Percentiles rank a stretch among this genome's conserved stretches.
phyloP scores from a whole-genome alignment of 1,139 yeast species.

The Yamadazyma trypodendri region DNA sequence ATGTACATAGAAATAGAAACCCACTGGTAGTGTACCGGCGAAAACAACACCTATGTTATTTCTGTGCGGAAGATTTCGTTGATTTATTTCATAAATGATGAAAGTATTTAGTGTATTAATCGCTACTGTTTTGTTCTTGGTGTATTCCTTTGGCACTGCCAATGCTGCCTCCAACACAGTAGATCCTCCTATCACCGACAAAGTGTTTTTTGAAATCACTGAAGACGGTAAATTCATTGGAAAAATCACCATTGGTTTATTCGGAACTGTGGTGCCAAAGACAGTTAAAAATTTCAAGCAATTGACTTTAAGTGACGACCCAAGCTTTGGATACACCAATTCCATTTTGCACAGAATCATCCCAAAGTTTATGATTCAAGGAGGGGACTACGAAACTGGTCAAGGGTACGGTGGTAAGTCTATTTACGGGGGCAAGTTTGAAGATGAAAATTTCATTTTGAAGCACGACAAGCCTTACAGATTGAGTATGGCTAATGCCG shows the following conservation, averaged over 20 bases:
- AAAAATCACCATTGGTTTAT: slow-evolving; percentile 66
- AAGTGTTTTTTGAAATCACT: slow-evolving; percentile 82
- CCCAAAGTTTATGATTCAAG: slow-evolving; percentile 60
- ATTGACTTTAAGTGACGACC: slow-evolving; percentile 60
- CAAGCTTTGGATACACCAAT: slow-evolving; percentile 49
- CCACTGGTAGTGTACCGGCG: too few species aligned
- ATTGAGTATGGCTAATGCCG: slow-evolving; percentile 66
- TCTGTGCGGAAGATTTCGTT: too few species aligned
- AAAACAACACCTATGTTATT: too few species aligned
- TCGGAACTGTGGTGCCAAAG: slow-evolving; percentile 64
- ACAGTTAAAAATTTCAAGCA: slow-evolving; percentile 59
- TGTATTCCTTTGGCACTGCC: slow-evolving; percentile 19
- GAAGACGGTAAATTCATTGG: slow-evolving; percentile 76
- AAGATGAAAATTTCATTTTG: slow-evolving; percentile 55
- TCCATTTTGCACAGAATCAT: slow-evolving; percentile 60
- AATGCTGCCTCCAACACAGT: slow-evolving; percentile 33
- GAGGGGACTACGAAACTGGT: slow-evolving; percentile 62
- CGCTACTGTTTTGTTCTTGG: slow-evolving; percentile 17
- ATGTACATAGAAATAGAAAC: slow-evolving; percentile 3
- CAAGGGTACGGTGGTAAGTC: slow-evolving; percentile 62
- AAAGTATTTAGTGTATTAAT: slow-evolving; percentile 25
- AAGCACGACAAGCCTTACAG: slow-evolving; percentile 60
- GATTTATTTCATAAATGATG: slow-evolving; percentile 28
- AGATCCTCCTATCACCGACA: slow-evolving; percentile 64
- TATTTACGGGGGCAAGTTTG: slow-evolving; percentile 56